Conservation (phyloP, 805 yeast genomes). For the Lipomyces chichibuensis region DNA sequence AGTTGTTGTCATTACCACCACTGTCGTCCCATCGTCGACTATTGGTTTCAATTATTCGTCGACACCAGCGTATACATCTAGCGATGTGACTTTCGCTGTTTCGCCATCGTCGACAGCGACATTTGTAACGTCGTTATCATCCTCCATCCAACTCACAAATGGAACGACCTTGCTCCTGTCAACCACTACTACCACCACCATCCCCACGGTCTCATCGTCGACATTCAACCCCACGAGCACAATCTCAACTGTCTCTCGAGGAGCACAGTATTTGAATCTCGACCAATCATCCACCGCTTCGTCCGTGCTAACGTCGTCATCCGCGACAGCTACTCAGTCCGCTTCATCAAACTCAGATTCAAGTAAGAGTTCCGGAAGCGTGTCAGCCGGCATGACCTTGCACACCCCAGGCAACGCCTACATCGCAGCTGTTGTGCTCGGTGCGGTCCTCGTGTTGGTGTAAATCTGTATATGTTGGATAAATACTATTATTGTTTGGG, state of each 20-base stretch:
- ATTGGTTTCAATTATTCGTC: background rate
- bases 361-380: background rate
- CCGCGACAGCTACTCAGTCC: background rate
- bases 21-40: background rate
- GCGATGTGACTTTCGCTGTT: background rate
- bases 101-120: background rate
- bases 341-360: background rate
- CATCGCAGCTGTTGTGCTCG: background rate
- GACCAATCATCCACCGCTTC: background rate
- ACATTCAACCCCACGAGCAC: background rate
- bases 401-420: background rate
- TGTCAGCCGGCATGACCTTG: background rate
- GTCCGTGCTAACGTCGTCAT: background rate
- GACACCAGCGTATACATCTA: background rate
- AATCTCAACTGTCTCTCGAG: background rate
- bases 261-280: background rate
- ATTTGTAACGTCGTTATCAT: background rate
- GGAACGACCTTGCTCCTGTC: slow-evolving; percentile 9
- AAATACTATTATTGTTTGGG: background rate
- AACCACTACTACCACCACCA: background rate
- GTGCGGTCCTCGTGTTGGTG: background rate
- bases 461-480: background rate
- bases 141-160: background rate
- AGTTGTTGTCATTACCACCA: background rate
- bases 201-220: background rate